Evolutionary conservation across 176 grass and related monocot species (phyloP).

Genomic region (Dactylis glomerata): DNA sequence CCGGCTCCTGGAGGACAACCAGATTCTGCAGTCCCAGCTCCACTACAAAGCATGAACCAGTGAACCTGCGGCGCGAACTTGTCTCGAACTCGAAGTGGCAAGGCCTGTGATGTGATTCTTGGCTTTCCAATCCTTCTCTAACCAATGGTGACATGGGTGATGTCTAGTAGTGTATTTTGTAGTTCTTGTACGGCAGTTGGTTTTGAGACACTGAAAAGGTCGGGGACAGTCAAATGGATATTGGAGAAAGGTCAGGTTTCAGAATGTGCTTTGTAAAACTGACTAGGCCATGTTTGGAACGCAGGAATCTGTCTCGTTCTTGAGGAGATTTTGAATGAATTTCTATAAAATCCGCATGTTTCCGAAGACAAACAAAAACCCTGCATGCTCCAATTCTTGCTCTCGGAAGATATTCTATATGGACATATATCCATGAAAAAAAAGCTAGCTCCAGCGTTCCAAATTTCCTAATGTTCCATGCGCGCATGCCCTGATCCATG

Average conservation of each 20-base stretch:
- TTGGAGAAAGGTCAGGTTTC: neutral
- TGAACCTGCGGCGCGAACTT: neutral
- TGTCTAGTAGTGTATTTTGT: neutral
- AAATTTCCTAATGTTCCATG: too few species aligned
- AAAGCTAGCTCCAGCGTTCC: too few species aligned
- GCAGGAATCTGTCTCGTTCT: neutral
- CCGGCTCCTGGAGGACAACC: conserved; percentile 85
- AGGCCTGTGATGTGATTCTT: conserved; percentile 6
- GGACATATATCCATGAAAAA: too few species aligned
- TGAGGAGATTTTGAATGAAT: neutral
- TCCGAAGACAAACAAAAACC: neutral
- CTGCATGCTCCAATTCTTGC: too few species aligned
- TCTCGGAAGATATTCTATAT: too few species aligned
- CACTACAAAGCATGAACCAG: conserved; percentile 43
- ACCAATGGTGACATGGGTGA: neutral
- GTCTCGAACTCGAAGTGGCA: neutral
- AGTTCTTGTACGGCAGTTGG: neutral
- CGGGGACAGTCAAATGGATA: neutral
- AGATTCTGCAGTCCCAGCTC: conserved; percentile 75
- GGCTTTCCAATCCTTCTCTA: neutral
- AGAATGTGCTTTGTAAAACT: neutral
- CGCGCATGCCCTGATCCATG: too few species aligned
- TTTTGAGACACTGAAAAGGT: conserved; percentile 18
- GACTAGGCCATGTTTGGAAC: neutral
- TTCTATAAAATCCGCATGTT: neutral